Percentiles rank a stretch among this genome's conserved stretches.
phyloP scores from a whole-genome alignment of 2,329 filamentous ascomycete genomes.

The Xylaria sp. region DNA sequence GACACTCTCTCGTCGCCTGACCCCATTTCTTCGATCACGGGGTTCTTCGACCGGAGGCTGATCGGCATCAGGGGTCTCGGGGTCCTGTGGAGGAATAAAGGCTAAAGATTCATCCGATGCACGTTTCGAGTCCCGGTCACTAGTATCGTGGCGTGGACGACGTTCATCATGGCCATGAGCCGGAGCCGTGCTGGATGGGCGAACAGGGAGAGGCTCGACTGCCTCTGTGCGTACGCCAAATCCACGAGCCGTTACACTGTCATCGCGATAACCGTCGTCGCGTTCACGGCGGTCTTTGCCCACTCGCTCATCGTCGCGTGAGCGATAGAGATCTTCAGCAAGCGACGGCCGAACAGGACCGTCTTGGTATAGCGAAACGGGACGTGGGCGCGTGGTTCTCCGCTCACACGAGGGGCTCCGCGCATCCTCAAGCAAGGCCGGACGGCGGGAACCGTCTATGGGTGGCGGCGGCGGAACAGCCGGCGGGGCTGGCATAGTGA shows the following conservation, averaged over 20 bases:
- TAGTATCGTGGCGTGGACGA: constrained; percentile 35
- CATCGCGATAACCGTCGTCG: constrained; percentile 44
- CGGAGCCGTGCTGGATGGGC: constrained; percentile 29
- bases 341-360: constrained; percentile 38
- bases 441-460: constrained; percentile 33
- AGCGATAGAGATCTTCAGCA: constrained; percentile 45
- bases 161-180: constrained; percentile 38
- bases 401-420: constrained; percentile 33
- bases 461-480: constrained; percentile 37
- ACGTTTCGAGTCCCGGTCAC: constrained; percentile 30
- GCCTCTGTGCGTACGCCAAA: constrained; percentile 48
- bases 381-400: constrained; percentile 37
- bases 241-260: constrained; percentile 42
- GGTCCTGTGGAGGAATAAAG: constrained; percentile 23
- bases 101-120: constrained; percentile 30
- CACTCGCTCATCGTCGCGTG: constrained; percentile 43
- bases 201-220: constrained; percentile 30
- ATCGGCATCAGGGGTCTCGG: constrained; percentile 21
- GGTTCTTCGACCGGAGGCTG: constrained; percentile 26
- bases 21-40: constrained; percentile 28
- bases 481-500: constrained; percentile 44
- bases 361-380: constrained; percentile 51
- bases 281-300: constrained; percentile 40
- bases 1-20: constrained; percentile 36
- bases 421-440: constrained; percentile 32